Conservation (phyloP, 805 yeast species). For the Ogataea thermomethanolica region DNA sequence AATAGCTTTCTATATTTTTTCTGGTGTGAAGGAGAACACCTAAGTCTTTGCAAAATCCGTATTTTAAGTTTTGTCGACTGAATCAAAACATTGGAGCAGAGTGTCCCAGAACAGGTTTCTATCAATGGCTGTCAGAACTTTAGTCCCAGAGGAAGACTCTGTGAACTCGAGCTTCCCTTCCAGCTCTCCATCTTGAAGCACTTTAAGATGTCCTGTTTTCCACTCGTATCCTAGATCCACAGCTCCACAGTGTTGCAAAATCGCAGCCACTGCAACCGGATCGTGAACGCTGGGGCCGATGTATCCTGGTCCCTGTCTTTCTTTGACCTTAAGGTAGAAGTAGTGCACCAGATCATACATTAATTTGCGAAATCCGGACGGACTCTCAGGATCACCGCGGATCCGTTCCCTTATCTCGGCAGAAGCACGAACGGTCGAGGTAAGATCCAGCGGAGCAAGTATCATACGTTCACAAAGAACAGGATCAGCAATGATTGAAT, state of each 20-base stretch:
- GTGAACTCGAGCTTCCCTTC: slow-evolving; percentile 27
- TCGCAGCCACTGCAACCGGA: slow-evolving; percentile 63
- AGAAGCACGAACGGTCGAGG: slow-evolving; percentile 61
- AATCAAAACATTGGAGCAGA: slow-evolving; percentile 36
- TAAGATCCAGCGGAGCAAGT: slow-evolving; percentile 64
- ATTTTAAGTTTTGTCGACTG: slow-evolving; percentile 28
- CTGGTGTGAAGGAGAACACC: neutral
- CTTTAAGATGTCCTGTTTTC: slow-evolving; percentile 18
- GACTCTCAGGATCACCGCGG: slow-evolving; percentile 28
- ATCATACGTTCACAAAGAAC: slow-evolving; percentile 46
- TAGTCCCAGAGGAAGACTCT: slow-evolving; percentile 32
- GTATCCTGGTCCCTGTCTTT: slow-evolving; percentile 38
- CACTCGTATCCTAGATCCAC: slow-evolving; percentile 21
- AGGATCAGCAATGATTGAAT: slow-evolving; percentile 47
- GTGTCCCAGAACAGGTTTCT: slow-evolving; percentile 45
- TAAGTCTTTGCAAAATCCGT: neutral
- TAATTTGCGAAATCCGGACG: slow-evolving; percentile 49
- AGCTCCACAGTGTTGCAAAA: slow-evolving; percentile 43
- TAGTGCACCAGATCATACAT: slow-evolving; percentile 51
- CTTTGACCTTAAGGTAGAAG: slow-evolving; percentile 44
- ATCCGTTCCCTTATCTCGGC: slow-evolving; percentile 37
- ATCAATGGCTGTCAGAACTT: slow-evolving; percentile 39
- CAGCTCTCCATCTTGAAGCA: slow-evolving; percentile 25
- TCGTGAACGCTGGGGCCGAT: slow-evolving; percentile 79
- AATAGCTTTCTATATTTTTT: neutral